These are phyloP conservation scores for Exophiala sideris DNA, from an alignment of 2,329 filamentous ascomycete species.

Conservation along the genomic window DNA sequence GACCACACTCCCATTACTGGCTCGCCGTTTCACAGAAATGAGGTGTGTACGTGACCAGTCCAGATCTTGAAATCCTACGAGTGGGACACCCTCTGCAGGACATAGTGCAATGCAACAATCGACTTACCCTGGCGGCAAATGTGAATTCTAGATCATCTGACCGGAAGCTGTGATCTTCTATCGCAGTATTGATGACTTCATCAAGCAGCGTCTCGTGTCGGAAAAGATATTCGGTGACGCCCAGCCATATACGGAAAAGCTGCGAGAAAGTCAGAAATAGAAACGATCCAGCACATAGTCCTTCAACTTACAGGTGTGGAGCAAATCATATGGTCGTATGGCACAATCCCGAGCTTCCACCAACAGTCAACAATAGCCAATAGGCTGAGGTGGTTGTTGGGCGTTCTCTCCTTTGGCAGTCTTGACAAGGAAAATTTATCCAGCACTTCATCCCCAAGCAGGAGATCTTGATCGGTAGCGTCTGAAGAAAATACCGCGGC, in stretches of 20 bases:
- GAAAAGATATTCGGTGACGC: constrained; percentile 96
- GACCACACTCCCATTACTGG: background rate
- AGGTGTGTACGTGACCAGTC: background rate
- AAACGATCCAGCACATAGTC: background rate
- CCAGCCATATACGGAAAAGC: constrained; percentile 92
- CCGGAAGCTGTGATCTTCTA: constrained; percentile 88
- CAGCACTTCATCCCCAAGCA: constrained; percentile 75
- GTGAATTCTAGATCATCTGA: constrained; percentile 96
- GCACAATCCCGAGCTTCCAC: constrained; percentile 88
- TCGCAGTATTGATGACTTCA: constrained; percentile 77
- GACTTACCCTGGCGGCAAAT: constrained; percentile 73
- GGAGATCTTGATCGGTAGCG: constrained; percentile 58
- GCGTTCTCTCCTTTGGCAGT: constrained; percentile 62
- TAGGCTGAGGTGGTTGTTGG: constrained; percentile 90
- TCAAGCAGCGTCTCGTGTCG: constrained; percentile 76
- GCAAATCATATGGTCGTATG: constrained; percentile 99
- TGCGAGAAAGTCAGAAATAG: constrained; percentile 32
- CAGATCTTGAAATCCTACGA: too few species aligned
- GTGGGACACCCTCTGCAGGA: too few species aligned
- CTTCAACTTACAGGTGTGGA: constrained; percentile 69
- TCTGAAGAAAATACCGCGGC: constrained; percentile 61
- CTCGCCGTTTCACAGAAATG: background rate
- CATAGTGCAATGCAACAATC: background rate
- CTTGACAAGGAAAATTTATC: constrained; percentile 84
- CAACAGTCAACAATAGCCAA: constrained; percentile 98